Evolutionary conservation across 345 rosid species (phyloP).

Genomic region (Salix udensis): DNA sequence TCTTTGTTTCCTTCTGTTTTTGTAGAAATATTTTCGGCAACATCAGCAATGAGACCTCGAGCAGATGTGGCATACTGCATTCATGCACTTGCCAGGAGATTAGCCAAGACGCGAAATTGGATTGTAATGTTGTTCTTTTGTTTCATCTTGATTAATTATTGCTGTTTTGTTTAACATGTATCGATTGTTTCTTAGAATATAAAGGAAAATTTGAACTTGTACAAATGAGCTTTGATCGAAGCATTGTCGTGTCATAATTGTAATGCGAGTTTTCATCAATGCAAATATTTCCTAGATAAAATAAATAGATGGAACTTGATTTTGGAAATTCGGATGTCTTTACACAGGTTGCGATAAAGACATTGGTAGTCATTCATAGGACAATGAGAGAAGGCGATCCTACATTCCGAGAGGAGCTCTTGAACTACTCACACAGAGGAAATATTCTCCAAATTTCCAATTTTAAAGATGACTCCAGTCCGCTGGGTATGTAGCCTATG

Average conservation of each 20-base stretch:
- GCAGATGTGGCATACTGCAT: conserved; percentile 97
- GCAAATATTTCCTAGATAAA: neutral
- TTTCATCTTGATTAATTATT: neutral
- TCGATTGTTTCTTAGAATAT: neutral
- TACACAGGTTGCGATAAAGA: conserved; percentile 81
- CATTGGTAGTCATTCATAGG: conserved; percentile 89
- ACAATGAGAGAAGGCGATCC: conserved; percentile 97
- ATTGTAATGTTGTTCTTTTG: conserved; percentile 43
- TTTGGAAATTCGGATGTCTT: neutral
- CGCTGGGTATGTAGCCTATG: conserved; percentile 49
- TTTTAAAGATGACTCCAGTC: conserved; percentile 92
- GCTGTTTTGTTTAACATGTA: neutral
- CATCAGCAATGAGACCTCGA: conserved; percentile 78
- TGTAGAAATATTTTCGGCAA: conserved; percentile 79
- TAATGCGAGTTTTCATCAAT: neutral
- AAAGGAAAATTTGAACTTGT: neutral
- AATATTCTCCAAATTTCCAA: conserved; percentile 82
- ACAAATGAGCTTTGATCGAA: neutral
- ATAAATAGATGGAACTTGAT: neutral
- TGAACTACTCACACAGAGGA: conserved; percentile 66
- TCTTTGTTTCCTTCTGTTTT: neutral
- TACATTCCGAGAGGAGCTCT: conserved; percentile 80
- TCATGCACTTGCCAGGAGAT: conserved; percentile 76
- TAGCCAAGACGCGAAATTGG: conserved; percentile 82
- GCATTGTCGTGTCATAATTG: neutral